Evolutionary conservation across 345 rosid species (phyloP).

Genomic region (Corymbia maculata): DNA sequence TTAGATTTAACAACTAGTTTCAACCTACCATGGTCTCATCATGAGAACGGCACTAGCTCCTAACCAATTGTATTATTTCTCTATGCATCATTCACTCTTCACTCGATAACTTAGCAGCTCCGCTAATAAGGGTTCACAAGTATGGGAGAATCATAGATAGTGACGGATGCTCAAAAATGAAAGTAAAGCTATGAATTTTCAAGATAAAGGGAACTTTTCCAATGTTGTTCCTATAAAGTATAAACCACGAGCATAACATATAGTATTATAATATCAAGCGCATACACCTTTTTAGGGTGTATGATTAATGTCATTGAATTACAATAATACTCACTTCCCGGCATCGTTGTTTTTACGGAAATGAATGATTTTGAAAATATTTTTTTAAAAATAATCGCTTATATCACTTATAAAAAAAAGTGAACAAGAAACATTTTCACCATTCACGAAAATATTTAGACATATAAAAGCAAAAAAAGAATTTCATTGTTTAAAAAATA

Average conservation of each 20-base stretch:
- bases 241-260: rapidly evolving
- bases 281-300: not conserved
- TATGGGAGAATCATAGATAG: too few species aligned
- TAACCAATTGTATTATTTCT: too few species aligned
- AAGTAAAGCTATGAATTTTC: not conserved
- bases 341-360: rapidly evolving
- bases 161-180: not conserved
- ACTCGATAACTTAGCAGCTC: too few species aligned
- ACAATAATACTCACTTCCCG: rapidly evolving
- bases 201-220: not conserved
- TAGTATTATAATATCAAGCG: not conserved
- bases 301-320: not conserved
- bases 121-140: too few species aligned
- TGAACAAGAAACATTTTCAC: not conserved
- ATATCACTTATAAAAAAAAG: rapidly evolving
- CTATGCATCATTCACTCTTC: too few species aligned
- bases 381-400: rapidly evolving
- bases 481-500: rapidly evolving
- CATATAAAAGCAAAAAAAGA: rapidly evolving
- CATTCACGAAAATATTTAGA: not conserved
- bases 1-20: too few species aligned
- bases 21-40: too few species aligned
- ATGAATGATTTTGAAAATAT: not conserved
- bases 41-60: too few species aligned
- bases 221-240: not conserved